These are phyloP conservation scores for Tolypocladium endophyticum DNA, from an alignment of 2,329 filamentous ascomycete species.

Conservation along the genomic window DNA sequence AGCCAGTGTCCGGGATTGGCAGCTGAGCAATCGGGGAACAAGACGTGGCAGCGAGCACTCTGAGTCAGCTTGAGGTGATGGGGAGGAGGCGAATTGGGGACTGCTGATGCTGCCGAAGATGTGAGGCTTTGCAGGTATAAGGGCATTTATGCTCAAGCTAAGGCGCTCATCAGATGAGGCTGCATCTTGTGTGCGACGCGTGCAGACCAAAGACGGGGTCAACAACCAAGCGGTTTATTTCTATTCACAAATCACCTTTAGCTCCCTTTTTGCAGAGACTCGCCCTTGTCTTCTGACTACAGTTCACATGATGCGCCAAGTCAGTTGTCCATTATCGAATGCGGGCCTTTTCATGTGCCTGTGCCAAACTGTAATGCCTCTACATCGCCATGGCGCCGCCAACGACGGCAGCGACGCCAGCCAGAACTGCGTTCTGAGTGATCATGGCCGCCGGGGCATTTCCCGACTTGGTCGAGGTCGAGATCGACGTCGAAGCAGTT, in stretches of 20 bases:
- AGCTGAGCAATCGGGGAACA: not conserved
- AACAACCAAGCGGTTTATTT: not conserved
- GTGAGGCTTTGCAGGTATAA: not conserved
- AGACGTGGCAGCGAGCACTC: not conserved
- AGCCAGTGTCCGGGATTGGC: not conserved
- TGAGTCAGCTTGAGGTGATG: not conserved
- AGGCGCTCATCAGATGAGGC: not conserved
- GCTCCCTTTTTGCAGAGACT: not conserved
- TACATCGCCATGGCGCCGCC: constrained; percentile 26
- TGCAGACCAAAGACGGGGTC: not conserved
- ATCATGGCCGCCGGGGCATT: constrained; percentile 20
- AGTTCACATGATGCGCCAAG: not conserved
- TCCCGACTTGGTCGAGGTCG: constrained; percentile 8
- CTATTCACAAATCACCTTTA: not conserved
- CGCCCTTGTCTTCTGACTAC: no score
- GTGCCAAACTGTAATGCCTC: not conserved
- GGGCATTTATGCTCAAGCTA: not conserved
- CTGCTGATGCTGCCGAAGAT: not conserved
- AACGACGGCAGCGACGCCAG: constrained; percentile 22
- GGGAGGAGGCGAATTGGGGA: not conserved
- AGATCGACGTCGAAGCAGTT: not conserved
- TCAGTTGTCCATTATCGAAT: not conserved
- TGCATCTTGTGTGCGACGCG: not conserved
- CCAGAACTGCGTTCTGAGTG: constrained; percentile 23
- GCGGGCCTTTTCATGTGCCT: not conserved